These are phyloP conservation scores for Dryadomyces quercivorus DNA, from an alignment of 2,329 filamentous ascomycete genomes.

Conservation along the genomic window DNA sequence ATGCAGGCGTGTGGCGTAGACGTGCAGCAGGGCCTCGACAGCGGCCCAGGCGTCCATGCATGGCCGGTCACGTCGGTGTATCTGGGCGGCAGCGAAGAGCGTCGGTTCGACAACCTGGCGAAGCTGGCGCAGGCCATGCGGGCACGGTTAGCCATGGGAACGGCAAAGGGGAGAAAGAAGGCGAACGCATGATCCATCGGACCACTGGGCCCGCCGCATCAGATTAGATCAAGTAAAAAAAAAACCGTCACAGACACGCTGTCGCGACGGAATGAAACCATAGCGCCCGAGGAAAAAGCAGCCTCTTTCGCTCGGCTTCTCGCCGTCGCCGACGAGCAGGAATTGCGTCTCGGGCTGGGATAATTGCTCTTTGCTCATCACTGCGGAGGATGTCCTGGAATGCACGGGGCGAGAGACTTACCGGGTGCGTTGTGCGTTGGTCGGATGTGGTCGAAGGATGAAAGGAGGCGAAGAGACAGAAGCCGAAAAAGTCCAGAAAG, in stretches of 20 bases:
- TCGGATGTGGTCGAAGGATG: background rate
- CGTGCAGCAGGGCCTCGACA: slow-evolving; percentile 20
- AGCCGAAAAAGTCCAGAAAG: background rate
- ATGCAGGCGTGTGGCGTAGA: slow-evolving; percentile 8
- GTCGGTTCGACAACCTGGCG: slow-evolving; percentile 36
- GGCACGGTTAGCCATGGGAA: slow-evolving; percentile 14
- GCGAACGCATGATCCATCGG: background rate
- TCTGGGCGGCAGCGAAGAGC: slow-evolving; percentile 35
- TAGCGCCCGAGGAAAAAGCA: slow-evolving; percentile 18
- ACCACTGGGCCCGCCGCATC: slow-evolving; percentile 23
- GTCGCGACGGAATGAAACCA: slow-evolving; percentile 31
- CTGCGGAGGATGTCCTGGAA: background rate
- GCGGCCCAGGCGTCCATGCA: slow-evolving; percentile 46
- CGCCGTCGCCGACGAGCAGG: slow-evolving; percentile 4
- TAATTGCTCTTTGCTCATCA: slow-evolving; percentile 22
- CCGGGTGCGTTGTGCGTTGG: background rate
- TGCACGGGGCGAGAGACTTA: background rate
- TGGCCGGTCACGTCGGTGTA: slow-evolving; percentile 67
- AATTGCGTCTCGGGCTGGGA: slow-evolving; percentile 23
- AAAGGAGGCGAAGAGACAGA: background rate
- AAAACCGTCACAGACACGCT: slow-evolving; percentile 27
- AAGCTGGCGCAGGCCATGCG: slow-evolving; percentile 26
- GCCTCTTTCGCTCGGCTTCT: slow-evolving; percentile 33
- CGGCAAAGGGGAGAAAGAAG: slow-evolving; percentile 11
- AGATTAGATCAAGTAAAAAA: slow-evolving; percentile 52